Base-by-base conservation (phyloP, 768 basidiomycete species). In the Mycena kentingensis region DNA sequence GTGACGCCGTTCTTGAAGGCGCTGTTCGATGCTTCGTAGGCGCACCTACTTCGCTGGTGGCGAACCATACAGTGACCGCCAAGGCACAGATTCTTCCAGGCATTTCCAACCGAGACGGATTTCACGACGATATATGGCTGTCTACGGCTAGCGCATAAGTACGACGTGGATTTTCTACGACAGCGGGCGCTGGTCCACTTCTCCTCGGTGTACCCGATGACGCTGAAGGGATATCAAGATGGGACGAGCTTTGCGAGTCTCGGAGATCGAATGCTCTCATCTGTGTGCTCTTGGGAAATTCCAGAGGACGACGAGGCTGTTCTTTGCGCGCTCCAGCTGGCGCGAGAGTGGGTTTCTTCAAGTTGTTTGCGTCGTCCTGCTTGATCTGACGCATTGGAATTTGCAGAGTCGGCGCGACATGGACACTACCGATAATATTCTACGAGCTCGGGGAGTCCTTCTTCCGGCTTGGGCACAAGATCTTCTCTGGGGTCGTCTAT, bases 141-240 rank as follows among this genome's bases (percentile, higher is more conserved):
- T 13, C 51, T 56, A 11, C 49, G 51, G 3, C 46, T 60, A 15
- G 42, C 39, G 31, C 47, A 52, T 12, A 60, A 60, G 27, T 60
- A 55, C 22, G n/a, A 22, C 1, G 42, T 55, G 1, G 46, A 45
- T 18, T 45, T 38, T 24, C 38, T 55, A 11, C 46, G 47, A 8
- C 54, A 44, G 21, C 25, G 45, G 21, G 46, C 45, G 4, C 47
- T 52, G 22, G 32, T 44, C 11, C 49, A 56, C 15, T 26, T 56
- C 21, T 32, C 45, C 5, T 46, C 50, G 5, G 18, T 8, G 1
- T 44, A 46, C 37, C 42, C 25, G 3, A 55, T 43, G 2, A 29
- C 2, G 15, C 41, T 55, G 15, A 38, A 42, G 16, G 45, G 16
- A 11, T 22, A 1, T 1, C 32, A 51, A 18, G 22, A n/a, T 21